Base-by-base conservation (phyloP, 768 basidiomycete species). In the Kwoniella europaea region DNA sequence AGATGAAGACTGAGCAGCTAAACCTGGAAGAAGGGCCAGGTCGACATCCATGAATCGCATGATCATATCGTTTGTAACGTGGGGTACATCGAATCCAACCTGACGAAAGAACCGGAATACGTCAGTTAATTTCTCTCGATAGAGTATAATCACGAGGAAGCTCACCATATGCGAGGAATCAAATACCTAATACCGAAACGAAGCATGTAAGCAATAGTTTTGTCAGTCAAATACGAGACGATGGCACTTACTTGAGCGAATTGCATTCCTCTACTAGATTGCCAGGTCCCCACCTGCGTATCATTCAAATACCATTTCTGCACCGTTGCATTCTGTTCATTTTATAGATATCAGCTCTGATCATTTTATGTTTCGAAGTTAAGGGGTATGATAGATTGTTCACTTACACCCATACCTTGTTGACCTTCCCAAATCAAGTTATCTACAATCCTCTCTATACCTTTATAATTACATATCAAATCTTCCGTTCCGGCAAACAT, bases 81-180 rank as follows among this genome's bases (percentile, higher is more conserved):
- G 88, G 0, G 94, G 95, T 13, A 91, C 86, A 83, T 99, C 96
- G 82, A 83, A 85, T 0, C 84, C 85, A 52, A 85, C 77, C 79
- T 79, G 63, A 41, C 10, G 35, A 35, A 46, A 52, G 0, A 12
- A 35, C 15, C 10, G 46, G 46, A 12, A 13, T 22, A 43, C 29
- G 12, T 44, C 18, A 44, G 22, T 56, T 16, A n/a, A 53, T 9
- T 29, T 20, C 62, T 27, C n/a, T 44, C 22, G 9, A 18, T 15
- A 50, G 16, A 24, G 46, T 54, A 86, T 91, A 13, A 91, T 90
- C 9, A 89, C 96, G 16, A 24, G 46, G 35, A 86, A 91, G 13
- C 91, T 90, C 9, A 89, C 96, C 97, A 98, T 99, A 84, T 98
- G 97, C 0, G 95, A 98, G 2, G 93, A 92, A 69, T 94, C 92